Evolutionary conservation across 768 basidiomycete species (phyloP).

Genomic region (Suillus placidus): DNA sequence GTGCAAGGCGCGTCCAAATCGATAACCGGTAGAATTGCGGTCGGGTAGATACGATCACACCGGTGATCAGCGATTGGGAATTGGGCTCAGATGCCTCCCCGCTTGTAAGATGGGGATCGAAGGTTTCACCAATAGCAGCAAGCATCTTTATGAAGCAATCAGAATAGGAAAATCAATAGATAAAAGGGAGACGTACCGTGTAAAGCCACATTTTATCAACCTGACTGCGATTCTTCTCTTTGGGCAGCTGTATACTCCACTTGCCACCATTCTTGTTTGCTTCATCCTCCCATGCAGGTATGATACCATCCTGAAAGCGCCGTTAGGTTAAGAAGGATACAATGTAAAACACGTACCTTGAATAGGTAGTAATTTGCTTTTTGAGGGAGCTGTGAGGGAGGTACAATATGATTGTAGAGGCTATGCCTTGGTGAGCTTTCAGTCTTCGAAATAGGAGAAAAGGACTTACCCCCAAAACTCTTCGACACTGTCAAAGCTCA

Average conservation of each 20-base stretch:
- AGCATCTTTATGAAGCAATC: constrained; percentile 72
- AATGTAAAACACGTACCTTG: constrained; percentile 60
- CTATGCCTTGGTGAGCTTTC: constrained; percentile 42
- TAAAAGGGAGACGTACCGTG: constrained; percentile 59
- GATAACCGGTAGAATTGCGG: constrained; percentile 95
- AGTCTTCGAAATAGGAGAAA: constrained; percentile 3
- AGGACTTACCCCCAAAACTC: constrained; percentile 95
- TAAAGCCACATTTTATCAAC: constrained; percentile 99
- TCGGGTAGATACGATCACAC: constrained; percentile 93
- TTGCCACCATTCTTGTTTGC: constrained; percentile 98
- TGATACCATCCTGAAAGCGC: constrained; percentile 78
- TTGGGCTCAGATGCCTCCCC: constrained; percentile 44
- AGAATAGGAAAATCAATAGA: neutral
- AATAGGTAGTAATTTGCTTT: constrained; percentile 99
- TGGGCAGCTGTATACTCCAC: constrained; percentile 97
- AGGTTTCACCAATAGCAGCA: constrained; percentile 98
- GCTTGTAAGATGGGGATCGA: constrained; percentile 79
- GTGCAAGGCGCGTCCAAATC: constrained; percentile 95
- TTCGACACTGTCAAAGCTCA: constrained; percentile 95
- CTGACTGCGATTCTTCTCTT: constrained; percentile 82
- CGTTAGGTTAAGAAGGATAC: constrained; percentile 10
- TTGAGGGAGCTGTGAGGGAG: constrained; percentile 87
- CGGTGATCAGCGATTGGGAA: constrained; percentile 74
- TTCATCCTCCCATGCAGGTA: constrained; percentile 97
- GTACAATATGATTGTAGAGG: constrained; percentile 96